Conservation (phyloP, 1,139 yeast genomes). For the Kodamaea ohmeri region DNA sequence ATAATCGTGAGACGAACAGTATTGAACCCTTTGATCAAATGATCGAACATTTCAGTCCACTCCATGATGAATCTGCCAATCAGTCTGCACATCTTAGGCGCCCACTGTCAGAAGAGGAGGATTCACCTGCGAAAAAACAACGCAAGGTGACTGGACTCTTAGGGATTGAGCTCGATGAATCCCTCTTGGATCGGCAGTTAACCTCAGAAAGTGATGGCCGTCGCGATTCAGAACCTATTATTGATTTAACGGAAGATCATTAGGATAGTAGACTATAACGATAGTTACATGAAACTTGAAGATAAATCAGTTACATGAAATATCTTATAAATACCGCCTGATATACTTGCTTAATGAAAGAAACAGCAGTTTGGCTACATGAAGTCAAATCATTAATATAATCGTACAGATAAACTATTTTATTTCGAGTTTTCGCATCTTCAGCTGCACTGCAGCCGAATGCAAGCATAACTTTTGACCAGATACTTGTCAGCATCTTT, state of each 20-base stretch:
- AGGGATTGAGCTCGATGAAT: constrained; percentile 20
- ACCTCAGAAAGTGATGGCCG: no score
- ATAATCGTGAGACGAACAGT: no score
- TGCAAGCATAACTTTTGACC: neutral
- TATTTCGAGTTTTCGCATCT: neutral
- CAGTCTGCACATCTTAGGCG: neutral
- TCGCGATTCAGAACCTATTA: neutral
- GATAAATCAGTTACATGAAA: no score
- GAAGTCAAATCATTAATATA: constrained; percentile 1
- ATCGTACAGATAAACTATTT: constrained; percentile 5
- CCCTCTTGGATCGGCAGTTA: neutral
- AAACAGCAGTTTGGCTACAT: no score
- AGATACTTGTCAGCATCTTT: neutral
- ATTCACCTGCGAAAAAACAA: constrained; percentile 15
- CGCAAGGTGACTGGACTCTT: constrained; percentile 21
- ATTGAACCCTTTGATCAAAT: no score
- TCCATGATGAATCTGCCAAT: no score
- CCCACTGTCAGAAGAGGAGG: neutral
- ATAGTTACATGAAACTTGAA: no score
- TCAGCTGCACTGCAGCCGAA: constrained; percentile 2
- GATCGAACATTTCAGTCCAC: no score
- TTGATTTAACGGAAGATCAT: neutral
- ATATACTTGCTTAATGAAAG: no score
- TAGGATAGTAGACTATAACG: no score
- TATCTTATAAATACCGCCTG: neutral